Evolutionary conservation across 1,139 yeast genomes (phyloP), one percentile per base, ranked within the genome.

Genomic region (Yamadazyma siamensis): DNA sequence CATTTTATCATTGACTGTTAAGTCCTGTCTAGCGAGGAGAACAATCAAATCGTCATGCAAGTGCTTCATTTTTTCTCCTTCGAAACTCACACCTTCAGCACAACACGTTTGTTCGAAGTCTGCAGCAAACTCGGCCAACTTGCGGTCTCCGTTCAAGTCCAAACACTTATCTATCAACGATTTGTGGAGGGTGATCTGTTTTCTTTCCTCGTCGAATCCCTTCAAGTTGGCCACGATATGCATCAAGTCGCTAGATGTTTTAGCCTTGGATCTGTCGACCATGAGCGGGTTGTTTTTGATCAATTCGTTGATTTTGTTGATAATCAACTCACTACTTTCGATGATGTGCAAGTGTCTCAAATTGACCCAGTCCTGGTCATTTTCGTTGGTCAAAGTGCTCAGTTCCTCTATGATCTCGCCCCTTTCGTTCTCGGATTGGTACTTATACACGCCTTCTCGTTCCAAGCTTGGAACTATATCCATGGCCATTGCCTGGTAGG

Each of bases 401-500:
- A 61, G 61, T 21, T 68, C 68, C 30, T 71, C 69, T 21, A 53
- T 63, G 3, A 47, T 29, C 28, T 68, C 73, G 7, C 88, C 88
- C 20, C 59, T 59, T 48, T 77, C 86, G 46, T 70, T 77, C 45
- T 80, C 85, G 4, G 77, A 72, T 26, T 65, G 52, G 50, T 83
- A 88, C 25, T 57, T 65, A 53, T 78, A 85, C n/a, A 65, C 59
- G 13, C 75, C 70, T 16, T 75, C 73, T 11, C 70, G 54, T 43
- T 73, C 77, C 43, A 72, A 61, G 26, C 64, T 56, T 23, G 64
- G 68, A 22, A 73, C 72, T 29, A 78, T 56, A 54, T 91, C 98
- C 64, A 82, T 80, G 11, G 91, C 84, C 86, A 89, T 81, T 5
- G 96, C 91, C 56, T 91, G 95, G 55, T 88, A 94, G n/a, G 83